Evolutionary conservation across 2,329 filamentous ascomycete genomes (phyloP).

Genomic region (Nigrograna mackinnonii): DNA sequence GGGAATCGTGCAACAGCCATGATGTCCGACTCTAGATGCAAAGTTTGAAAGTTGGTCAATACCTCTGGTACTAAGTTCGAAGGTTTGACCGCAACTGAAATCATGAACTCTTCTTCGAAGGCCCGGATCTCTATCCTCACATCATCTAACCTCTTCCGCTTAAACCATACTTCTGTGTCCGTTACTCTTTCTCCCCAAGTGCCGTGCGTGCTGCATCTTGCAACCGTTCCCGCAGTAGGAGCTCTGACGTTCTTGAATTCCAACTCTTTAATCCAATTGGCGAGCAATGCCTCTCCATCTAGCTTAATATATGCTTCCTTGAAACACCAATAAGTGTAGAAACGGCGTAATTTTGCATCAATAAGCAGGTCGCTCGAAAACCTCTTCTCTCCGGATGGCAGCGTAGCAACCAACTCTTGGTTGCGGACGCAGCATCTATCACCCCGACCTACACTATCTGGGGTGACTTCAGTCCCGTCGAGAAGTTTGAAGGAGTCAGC

Average conservation of each 20-base stretch:
- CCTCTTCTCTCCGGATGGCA: slow-evolving; percentile 38
- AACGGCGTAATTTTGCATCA: slow-evolving; percentile 67
- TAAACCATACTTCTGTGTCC: slow-evolving; percentile 55
- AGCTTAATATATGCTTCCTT: slow-evolving; percentile 84
- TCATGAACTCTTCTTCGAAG: slow-evolving; percentile 62
- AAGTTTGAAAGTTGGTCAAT: slow-evolving; percentile 44
- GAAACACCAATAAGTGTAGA: slow-evolving; percentile 79
- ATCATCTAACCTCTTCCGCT: slow-evolving; percentile 51
- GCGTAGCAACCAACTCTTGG: slow-evolving; percentile 41
- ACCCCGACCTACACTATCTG: slow-evolving; percentile 45
- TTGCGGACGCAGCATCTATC: slow-evolving; percentile 47
- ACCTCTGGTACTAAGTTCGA: slow-evolving; percentile 38
- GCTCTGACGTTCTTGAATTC: slow-evolving; percentile 69
- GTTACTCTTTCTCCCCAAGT: slow-evolving; percentile 51
- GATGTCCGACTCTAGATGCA: slow-evolving; percentile 53
- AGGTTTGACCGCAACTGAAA: slow-evolving; percentile 56
- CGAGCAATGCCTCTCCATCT: slow-evolving; percentile 76
- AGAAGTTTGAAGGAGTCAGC: slow-evolving; percentile 48
- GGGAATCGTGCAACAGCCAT: slow-evolving; percentile 25
- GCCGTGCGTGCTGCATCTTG: slow-evolving; percentile 48
- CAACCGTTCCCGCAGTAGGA: slow-evolving; percentile 49
- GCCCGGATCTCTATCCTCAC: slow-evolving; percentile 62
- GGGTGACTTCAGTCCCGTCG: slow-evolving; percentile 46
- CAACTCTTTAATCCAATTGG: slow-evolving; percentile 70
- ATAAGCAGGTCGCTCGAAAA: slow-evolving; percentile 53